Conservation (phyloP, 2,329 filamentous ascomycete species). For the Pseudocercospora musae region DNA sequence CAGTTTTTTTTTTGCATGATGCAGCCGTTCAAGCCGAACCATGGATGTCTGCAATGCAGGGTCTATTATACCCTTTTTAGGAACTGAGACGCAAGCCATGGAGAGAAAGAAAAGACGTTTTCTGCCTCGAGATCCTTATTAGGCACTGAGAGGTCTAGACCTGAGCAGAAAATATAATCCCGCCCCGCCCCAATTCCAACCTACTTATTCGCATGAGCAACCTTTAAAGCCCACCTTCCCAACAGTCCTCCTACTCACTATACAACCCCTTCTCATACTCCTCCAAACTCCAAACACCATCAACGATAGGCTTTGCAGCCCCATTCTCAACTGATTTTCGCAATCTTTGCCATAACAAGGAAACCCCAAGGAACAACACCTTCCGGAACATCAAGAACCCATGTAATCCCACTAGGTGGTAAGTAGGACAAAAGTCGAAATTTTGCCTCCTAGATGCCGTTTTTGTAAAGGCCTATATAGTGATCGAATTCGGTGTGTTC, state of each 20-base stretch:
- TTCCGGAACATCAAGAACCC: not conserved
- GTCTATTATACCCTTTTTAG: too few relatives aligned
- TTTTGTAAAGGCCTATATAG: not conserved
- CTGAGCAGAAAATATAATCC: too few relatives aligned
- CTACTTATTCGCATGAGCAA: not conserved
- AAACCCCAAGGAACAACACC: not conserved
- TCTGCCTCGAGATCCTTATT: too few relatives aligned
- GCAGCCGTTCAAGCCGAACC: too few relatives aligned
- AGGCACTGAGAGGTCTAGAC: too few relatives aligned
- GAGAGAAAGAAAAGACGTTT: too few relatives aligned
- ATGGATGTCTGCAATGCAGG: too few relatives aligned
- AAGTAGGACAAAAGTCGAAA: conserved; percentile 5
- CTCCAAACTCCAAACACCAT: conserved; percentile 1
- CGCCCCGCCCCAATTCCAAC: too few relatives aligned
- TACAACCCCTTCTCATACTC: not conserved
- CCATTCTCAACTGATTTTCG: not conserved
- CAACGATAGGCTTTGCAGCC: not conserved
- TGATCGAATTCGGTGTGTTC: conserved; percentile 33
- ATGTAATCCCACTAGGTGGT: not conserved
- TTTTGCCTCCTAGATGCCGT: not conserved
- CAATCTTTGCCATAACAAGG: not conserved
- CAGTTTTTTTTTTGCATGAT: too few relatives aligned
- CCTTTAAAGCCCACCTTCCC: conserved; percentile 1
- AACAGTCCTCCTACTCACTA: not conserved
- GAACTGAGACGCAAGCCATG: too few relatives aligned